These are phyloP conservation scores for Ogataea kodamae DNA, from an alignment of 805 yeast genomes.

Conservation along the genomic window DNA sequence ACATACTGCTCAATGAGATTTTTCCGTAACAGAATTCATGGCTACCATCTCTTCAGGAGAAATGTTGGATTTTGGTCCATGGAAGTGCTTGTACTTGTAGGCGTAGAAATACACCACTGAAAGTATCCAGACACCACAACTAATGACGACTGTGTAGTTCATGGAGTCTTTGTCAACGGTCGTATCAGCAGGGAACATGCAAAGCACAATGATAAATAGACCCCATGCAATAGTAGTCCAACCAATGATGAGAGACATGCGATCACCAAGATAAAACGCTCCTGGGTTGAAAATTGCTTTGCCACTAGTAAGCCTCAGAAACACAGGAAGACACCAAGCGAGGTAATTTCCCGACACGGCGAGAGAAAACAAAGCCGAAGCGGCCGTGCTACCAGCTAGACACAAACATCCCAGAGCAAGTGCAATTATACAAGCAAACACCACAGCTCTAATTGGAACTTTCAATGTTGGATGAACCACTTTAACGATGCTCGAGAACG, in stretches of 20 bases:
- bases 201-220: constrained; percentile 48
- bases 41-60: constrained; percentile 16
- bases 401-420: constrained; percentile 54
- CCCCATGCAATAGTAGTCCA: constrained; percentile 49
- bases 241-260: constrained; percentile 41
- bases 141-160: constrained; percentile 70
- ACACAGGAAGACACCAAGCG: constrained; percentile 61
- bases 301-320: constrained; percentile 49
- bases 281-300: constrained; percentile 57
- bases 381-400: constrained; percentile 56
- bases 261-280: constrained; percentile 57
- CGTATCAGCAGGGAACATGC: constrained; percentile 55
- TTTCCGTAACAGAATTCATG: constrained; percentile 2
- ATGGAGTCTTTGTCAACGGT: constrained; percentile 44
- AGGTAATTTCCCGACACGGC: constrained; percentile 60
- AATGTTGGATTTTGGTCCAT: constrained; percentile 44
- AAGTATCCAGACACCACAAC: constrained; percentile 55
- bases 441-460: constrained; percentile 66
- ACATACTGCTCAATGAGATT: constrained; percentile 1
- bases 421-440: constrained; percentile 49
- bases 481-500: constrained; percentile 53
- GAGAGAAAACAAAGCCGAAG: constrained; percentile 64
- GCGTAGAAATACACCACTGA: constrained; percentile 47
- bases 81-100: constrained; percentile 50
- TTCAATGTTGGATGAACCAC: constrained; percentile 51